These are phyloP conservation scores for Lachnellula cervina DNA, from an alignment of 2,329 filamentous ascomycete genomes.

Conservation along the genomic window DNA sequence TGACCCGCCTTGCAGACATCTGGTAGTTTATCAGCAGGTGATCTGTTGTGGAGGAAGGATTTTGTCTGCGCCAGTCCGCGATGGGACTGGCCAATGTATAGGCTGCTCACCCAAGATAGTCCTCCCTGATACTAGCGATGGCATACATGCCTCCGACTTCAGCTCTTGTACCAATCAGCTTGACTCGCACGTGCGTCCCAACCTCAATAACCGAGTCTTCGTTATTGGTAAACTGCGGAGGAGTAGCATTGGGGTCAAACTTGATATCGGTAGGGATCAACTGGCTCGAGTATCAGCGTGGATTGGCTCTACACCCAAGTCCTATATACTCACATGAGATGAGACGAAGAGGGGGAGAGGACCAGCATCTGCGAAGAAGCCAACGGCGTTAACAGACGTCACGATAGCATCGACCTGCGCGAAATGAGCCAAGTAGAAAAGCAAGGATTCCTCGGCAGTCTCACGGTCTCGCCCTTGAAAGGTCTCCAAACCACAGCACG, in stretches of 20 bases:
- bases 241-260: constrained; percentile 92
- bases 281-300: constrained; percentile 39
- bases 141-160: constrained; percentile 95
- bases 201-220: constrained; percentile 91
- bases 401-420: constrained; percentile 87
- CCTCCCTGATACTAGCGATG: constrained; percentile 93
- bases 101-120: constrained; percentile 58
- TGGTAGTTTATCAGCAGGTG: constrained; percentile 8
- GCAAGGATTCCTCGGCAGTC: constrained; percentile 27
- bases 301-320: background rate
- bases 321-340: constrained; percentile 23
- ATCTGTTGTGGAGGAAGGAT: background rate
- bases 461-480: constrained; percentile 95
- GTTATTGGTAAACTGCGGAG: constrained; percentile 95
- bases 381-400: constrained; percentile 82
- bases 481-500: constrained; percentile 96
- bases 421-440: constrained; percentile 17
- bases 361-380: constrained; percentile 82
- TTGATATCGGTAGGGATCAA: constrained; percentile 89
- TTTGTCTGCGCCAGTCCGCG: background rate
- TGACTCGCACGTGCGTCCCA: constrained; percentile 86
- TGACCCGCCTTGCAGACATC: constrained; percentile 23
- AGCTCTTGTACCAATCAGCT: constrained; percentile 88
- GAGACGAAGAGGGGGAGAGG: constrained; percentile 76
- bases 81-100: background rate